Base-by-base conservation (phyloP, 306 rosid genomes). In the Medicago truncatula region DNA sequence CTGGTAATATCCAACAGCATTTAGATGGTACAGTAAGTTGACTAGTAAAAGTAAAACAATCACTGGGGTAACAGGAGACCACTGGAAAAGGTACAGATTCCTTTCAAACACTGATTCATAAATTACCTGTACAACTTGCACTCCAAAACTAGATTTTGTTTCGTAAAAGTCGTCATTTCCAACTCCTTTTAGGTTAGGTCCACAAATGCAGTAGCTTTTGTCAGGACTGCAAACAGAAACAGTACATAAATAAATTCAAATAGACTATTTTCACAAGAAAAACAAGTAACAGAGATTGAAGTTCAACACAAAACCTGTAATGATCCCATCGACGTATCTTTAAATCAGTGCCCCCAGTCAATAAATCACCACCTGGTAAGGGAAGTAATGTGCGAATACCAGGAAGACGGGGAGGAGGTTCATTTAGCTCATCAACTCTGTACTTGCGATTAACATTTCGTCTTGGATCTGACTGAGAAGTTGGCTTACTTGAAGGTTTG, bases 311-410 rank as follows among this genome's bases (percentile, higher is more conserved):
- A 82, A 67, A 95, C 98, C 98, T 89, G 92, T 71, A 74, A 80
- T 95, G 96, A 82, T 92, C 93, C 97, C 96, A 95, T 73, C 96
- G 88, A 61, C 97, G 98, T 75, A 95, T 95, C 92, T 86, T 95
- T 84, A 95, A 84, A 78, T 95, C 98, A 9, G 98, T 92, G 67
- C 97, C 97, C 52, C 93, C 98, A 40, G 98, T 92, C 82, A 95
- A 78, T 77, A 92, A 72, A 88, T 95, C 96, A 73, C 98, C 98
- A 36, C 97, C 98, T 69, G 98, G 92, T 84, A 95, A 87, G 76
- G 98, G 92, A 77, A 92, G 97, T 88, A 95, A 75, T 73, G 98
- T 85, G 46, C 97, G 93, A 17, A 95, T 84, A 49, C 97, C 98
- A 77, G 92, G 91, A 85, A 95, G 88, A 69, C 92, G 96, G 8